Percentiles rank a stretch among this genome's conserved stretches.
phyloP scores from a whole-genome alignment of 768 basidiomycete species.

The Clitopilus hobsonii region DNA sequence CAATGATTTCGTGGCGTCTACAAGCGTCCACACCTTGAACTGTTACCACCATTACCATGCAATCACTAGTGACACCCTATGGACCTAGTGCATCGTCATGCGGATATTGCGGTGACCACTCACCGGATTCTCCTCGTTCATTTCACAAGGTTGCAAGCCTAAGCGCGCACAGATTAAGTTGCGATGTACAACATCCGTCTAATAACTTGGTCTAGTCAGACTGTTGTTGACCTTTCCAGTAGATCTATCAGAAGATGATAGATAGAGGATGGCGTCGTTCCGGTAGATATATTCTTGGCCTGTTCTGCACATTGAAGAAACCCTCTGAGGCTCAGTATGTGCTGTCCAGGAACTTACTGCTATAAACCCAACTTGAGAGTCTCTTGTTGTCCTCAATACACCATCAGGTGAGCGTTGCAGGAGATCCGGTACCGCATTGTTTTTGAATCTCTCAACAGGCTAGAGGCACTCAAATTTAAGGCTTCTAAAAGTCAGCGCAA shows the following conservation, averaged over 20 bases:
- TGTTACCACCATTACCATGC: background rate
- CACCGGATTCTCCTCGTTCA: background rate
- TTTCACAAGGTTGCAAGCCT: background rate
- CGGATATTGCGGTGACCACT: background rate
- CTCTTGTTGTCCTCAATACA: conserved; percentile 93
- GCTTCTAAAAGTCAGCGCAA: conserved; percentile 74
- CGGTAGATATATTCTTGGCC: conserved; percentile 27
- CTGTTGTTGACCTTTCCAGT: conserved; percentile 2
- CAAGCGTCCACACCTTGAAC: background rate
- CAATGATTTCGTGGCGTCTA: background rate
- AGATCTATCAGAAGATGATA: conserved; percentile 82
- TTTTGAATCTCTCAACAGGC: conserved; percentile 30
- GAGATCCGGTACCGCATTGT: conserved; percentile 5
- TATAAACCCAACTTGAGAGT: conserved; percentile 82
- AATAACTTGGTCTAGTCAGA: background rate
- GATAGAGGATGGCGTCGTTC: conserved; percentile 84
- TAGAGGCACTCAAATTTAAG: conserved; percentile 63
- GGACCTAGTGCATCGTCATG: background rate
- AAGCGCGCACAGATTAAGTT: conserved; percentile 2
- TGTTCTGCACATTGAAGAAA: background rate
- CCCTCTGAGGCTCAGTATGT: background rate
- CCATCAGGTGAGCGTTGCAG: conserved; percentile 62
- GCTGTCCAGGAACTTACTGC: conserved; percentile 53
- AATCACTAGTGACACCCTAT: background rate
- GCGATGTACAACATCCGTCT: background rate